Conservation (phyloP, 768 basidiomycete genomes). For the Tephrocybe sp. region DNA sequence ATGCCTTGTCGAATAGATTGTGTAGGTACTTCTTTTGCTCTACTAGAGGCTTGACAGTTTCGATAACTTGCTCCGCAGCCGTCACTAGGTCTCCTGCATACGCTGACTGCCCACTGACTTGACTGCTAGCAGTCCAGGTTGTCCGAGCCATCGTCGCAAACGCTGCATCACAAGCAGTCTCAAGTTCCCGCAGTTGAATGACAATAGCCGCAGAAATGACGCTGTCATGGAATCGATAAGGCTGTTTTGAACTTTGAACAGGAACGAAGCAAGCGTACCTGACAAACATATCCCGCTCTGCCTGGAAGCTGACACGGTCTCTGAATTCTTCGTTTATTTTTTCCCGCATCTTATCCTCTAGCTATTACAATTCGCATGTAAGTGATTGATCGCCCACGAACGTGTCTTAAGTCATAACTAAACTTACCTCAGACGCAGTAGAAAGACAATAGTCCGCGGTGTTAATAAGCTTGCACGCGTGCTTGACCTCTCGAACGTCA, state of each 20-base stretch:
- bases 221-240: conserved; percentile 34
- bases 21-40: conserved; percentile 95
- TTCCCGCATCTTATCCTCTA: conserved; percentile 89
- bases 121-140: conserved; percentile 74
- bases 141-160: conserved; percentile 75
- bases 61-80: conserved; percentile 72
- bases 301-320: conserved; percentile 78
- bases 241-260: conserved; percentile 1
- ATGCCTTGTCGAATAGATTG: conserved; percentile 92
- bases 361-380: conserved; percentile 36
- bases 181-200: conserved; percentile 80
- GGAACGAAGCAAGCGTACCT: conserved; percentile 45
- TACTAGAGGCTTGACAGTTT: conserved; percentile 72
- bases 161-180: conserved; percentile 75
- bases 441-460: conserved; percentile 97
- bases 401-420: not conserved
- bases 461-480: conserved; percentile 88
- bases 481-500: conserved; percentile 72
- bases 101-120: conserved; percentile 84
- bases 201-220: conserved; percentile 83
- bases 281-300: conserved; percentile 86
- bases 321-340: conserved; percentile 75
- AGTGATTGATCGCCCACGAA: not conserved
- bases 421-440: conserved; percentile 77
- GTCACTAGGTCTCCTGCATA: conserved; percentile 78